Percentiles rank a stretch among this genome's conserved stretches.
Conservation (phyloP, 768 basidiomycete species). For the Mycena filopes region DNA sequence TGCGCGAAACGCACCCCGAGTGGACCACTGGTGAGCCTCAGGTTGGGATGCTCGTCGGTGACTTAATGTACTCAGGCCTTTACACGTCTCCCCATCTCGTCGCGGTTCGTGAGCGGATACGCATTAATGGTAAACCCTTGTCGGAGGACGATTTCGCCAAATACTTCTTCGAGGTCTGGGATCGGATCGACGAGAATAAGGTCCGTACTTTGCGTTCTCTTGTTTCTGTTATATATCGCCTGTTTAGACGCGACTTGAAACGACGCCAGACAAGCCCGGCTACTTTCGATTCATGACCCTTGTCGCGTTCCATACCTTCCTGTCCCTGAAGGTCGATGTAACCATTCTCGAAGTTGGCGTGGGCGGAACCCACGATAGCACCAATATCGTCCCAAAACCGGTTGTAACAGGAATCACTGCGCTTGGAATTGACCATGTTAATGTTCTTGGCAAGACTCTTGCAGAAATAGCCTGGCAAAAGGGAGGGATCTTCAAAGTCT, state of each 20-base stretch:
- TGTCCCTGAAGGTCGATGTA: constrained; percentile 84
- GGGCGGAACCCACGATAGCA: constrained; percentile 93
- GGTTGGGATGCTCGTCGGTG: neutral
- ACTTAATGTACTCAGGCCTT: constrained; percentile 64
- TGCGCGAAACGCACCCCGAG: constrained; percentile 76
- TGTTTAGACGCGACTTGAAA: constrained; percentile 56
- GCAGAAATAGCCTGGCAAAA: constrained; percentile 95
- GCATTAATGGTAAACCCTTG: constrained; percentile 90
- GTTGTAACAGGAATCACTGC: constrained; percentile 91
- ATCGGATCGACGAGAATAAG: constrained; percentile 73
- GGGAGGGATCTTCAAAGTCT: constrained; percentile 94
- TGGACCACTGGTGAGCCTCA: constrained; percentile 83
- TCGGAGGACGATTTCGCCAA: constrained; percentile 89
- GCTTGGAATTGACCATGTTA: constrained; percentile 92
- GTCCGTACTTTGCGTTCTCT: constrained; percentile 49
- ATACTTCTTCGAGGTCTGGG: constrained; percentile 98
- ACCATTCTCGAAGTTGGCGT: constrained; percentile 97
- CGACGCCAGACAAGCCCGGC: constrained; percentile 79
- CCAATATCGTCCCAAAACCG: constrained; percentile 93
- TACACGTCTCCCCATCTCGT: constrained; percentile 98
- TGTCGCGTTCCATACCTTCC: constrained; percentile 91
- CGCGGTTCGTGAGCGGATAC: constrained; percentile 94
- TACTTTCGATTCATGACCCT: constrained; percentile 97
- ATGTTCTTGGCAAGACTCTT: constrained; percentile 88
- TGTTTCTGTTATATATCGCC: constrained; percentile 1